These are phyloP conservation scores for Chrysoporthe austroafricana DNA, from an alignment of 2,329 filamentous ascomycete genomes.

Conservation along the genomic window DNA sequence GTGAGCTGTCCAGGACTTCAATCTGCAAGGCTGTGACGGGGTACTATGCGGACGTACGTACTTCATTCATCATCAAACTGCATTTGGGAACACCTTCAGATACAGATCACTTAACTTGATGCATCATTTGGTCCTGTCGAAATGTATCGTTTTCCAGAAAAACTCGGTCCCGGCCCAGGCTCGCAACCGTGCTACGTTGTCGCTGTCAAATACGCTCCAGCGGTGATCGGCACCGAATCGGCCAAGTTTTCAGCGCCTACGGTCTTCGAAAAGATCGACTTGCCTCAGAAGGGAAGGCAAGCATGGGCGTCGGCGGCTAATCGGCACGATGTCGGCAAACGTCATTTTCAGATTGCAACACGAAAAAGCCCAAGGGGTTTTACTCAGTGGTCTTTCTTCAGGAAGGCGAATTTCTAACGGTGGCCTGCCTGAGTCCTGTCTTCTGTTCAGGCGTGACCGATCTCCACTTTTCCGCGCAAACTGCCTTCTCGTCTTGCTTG, in stretches of 20 bases:
- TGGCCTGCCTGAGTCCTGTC: neutral
- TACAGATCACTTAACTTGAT: neutral
- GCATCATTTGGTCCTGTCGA: neutral
- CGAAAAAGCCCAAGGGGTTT: neutral
- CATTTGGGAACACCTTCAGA: too few species aligned
- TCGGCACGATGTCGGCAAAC: constrained; percentile 11
- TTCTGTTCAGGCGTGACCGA: neutral
- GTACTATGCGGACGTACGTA: too few species aligned
- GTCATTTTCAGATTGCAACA: neutral
- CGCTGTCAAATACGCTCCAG: too few species aligned
- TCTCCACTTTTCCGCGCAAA: neutral
- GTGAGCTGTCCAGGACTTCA: too few species aligned
- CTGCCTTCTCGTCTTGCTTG: neutral
- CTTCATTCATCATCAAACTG: too few species aligned
- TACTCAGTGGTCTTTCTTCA: neutral
- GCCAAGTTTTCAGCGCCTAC: neutral
- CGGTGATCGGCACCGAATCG: constrained; percentile 11
- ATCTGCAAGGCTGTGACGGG: too few species aligned
- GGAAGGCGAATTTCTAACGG: neutral
- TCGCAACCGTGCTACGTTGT: too few species aligned
- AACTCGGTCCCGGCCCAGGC: too few species aligned
- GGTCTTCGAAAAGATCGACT: neutral
- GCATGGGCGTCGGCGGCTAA: neutral
- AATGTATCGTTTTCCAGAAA: too few species aligned
- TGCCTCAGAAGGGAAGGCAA: constrained; percentile 1